phyloP scores from a whole-genome alignment of 2,329 filamentous ascomycete species.

The Grosmannia penicillata region DNA sequence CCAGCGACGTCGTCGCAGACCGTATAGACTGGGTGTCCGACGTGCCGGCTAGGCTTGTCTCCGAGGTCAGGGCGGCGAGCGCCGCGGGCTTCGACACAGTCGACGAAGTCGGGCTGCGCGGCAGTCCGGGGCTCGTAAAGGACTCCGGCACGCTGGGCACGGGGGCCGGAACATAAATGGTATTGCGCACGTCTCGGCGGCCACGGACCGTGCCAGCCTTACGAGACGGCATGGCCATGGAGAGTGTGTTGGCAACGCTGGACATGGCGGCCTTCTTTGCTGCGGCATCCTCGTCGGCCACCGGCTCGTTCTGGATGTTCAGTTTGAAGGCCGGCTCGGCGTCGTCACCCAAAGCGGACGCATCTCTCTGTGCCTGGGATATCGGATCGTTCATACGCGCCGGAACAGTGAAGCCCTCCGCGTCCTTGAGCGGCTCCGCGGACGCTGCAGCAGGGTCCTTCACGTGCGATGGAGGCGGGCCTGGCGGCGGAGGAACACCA shows the following conservation, averaged over 20 bases:
- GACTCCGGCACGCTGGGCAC: constrained; percentile 20
- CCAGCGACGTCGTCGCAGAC: constrained; percentile 70
- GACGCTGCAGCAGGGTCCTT: constrained; percentile 13
- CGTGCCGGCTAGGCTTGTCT: constrained; percentile 38
- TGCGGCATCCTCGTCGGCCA: constrained; percentile 62
- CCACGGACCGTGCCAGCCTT: constrained; percentile 69
- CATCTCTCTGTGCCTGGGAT: constrained; percentile 58
- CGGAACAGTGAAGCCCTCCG: constrained; percentile 65
- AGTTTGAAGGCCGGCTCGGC: constrained; percentile 60
- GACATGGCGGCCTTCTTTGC: constrained; percentile 60
- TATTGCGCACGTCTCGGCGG: constrained; percentile 82
- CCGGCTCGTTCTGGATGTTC: constrained; percentile 64
- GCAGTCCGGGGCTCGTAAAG: constrained; percentile 7
- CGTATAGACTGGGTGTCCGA: constrained; percentile 88
- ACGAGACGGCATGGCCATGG: constrained; percentile 48
- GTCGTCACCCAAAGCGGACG: constrained; percentile 30
- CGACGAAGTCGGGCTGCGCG: constrained; percentile 16
- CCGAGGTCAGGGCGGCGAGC: constrained; percentile 43
- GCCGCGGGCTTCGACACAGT: constrained; percentile 27
- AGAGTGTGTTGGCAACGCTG: constrained; percentile 60
- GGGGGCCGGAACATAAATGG: constrained; percentile 61
- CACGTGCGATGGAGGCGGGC: constrained; percentile 32
- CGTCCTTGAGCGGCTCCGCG: constrained; percentile 41
- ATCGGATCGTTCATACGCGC: constrained; percentile 48
- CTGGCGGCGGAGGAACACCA: constrained; percentile 35